Evolutionary conservation across 257 asterid genomes (phyloP).

Genomic region (Scutellaria galericulata): DNA sequence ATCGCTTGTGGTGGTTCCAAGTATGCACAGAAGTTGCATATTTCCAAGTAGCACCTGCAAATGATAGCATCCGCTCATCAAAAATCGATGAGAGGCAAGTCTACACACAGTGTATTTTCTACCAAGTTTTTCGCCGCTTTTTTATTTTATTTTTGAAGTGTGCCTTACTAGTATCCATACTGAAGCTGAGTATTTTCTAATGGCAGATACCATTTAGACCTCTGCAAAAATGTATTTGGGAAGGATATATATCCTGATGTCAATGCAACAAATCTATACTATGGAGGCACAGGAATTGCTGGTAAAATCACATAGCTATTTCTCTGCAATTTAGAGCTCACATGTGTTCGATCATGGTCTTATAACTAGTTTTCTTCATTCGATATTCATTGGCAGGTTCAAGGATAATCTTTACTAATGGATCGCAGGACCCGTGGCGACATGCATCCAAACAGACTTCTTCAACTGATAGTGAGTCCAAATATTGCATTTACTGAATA

Average conservation of each 20-base stretch:
- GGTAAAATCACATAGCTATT: slow-evolving; percentile 51
- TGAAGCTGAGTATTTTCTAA: slow-evolving; percentile 24
- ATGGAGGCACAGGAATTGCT: slow-evolving; percentile 87
- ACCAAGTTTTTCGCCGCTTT: slow-evolving; percentile 15
- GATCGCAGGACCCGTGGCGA: slow-evolving; percentile 99
- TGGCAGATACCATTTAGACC: slow-evolving; percentile 93
- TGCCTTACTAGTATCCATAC: not conserved
- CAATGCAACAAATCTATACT: slow-evolving; percentile 77
- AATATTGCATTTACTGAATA: slow-evolving; percentile 10
- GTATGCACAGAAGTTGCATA: slow-evolving; percentile 98
- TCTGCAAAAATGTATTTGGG: slow-evolving; percentile 91
- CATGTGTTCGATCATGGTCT: slow-evolving; percentile 19
- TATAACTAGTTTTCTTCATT: slow-evolving; percentile 23
- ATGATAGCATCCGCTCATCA: slow-evolving; percentile 90
- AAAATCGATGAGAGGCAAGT: slow-evolving; percentile 75
- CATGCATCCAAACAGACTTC: slow-evolving; percentile 94
- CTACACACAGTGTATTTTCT: not conserved
- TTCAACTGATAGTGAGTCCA: slow-evolving; percentile 73
- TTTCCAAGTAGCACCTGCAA: slow-evolving; percentile 94
- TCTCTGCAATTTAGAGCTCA: not conserved
- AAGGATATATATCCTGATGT: slow-evolving; percentile 77
- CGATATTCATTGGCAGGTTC: slow-evolving; percentile 62
- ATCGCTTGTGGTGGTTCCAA: slow-evolving; percentile 99
- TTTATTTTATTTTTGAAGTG: not conserved
- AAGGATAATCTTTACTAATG: slow-evolving; percentile 84